Evolutionary conservation across 2,329 filamentous ascomycete species (phyloP).

Genomic region (Xylaria sp.): DNA sequence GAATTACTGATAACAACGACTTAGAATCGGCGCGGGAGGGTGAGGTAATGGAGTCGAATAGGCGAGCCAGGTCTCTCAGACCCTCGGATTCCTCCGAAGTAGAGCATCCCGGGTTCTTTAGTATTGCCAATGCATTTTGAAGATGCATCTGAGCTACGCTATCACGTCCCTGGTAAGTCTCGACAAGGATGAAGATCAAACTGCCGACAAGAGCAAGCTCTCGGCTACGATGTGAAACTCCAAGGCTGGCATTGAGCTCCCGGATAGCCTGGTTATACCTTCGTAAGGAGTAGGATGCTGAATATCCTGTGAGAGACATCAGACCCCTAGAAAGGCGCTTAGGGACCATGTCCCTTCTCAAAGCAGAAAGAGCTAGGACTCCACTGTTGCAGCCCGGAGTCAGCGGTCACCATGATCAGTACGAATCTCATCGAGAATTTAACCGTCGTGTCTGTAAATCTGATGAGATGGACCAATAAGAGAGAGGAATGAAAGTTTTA

Average conservation of each 20-base stretch:
- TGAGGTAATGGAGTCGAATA: neutral
- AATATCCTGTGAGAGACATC: constrained; percentile 1
- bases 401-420: neutral
- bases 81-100: neutral
- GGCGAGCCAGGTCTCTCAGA: neutral
- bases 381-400: neutral
- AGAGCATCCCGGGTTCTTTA: neutral
- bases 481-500: neutral
- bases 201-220: neutral
- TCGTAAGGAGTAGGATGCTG: constrained; percentile 12
- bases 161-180: neutral
- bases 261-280: constrained; percentile 23
- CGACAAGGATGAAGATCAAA: neutral
- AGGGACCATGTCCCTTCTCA: neutral
- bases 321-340: neutral
- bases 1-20: neutral
- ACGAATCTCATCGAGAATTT: neutral
- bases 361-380: neutral
- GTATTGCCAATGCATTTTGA: neutral
- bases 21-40: neutral
- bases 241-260: constrained; percentile 8
- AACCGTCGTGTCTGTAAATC: neutral
- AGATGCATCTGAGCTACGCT: neutral
- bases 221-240: neutral
- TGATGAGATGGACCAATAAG: neutral